Conservation (phyloP, 257 asterid genomes). For the Nicotiana benthamiana region DNA sequence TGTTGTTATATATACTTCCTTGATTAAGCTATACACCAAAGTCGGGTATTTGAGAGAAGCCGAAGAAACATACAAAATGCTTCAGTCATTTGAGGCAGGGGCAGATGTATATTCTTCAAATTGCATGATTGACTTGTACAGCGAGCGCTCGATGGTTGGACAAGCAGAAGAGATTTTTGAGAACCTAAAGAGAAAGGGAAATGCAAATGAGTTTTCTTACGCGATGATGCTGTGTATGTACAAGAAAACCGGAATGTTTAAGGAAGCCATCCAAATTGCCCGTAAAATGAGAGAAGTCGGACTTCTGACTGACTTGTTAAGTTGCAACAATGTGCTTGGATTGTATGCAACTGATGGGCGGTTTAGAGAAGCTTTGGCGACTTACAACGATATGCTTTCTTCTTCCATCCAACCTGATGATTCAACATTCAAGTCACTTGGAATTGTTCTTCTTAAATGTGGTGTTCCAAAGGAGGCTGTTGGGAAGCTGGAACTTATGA, state of each 20-base stretch:
- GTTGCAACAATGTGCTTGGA: constrained; percentile 68
- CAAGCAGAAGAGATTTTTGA: constrained; percentile 71
- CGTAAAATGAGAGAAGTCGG: constrained; percentile 65
- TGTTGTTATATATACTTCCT: constrained; percentile 50
- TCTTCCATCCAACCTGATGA: constrained; percentile 58
- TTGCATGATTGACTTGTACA: constrained; percentile 90
- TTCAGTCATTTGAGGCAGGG: constrained; percentile 36
- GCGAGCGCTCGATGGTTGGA: constrained; percentile 62
- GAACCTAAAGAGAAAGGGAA: constrained; percentile 39
- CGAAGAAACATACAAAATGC: constrained; percentile 40
- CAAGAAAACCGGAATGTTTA: constrained; percentile 62
- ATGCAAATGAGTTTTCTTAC: constrained; percentile 79
- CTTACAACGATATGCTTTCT: constrained; percentile 61
- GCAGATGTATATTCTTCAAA: constrained; percentile 70
- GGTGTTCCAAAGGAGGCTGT: constrained; percentile 67
- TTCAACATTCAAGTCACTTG: constrained; percentile 63
- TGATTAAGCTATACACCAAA: constrained; percentile 82
- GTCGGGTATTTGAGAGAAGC: constrained; percentile 83
- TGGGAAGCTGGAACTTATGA: constrained; percentile 37
- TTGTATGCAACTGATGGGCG: constrained; percentile 78
- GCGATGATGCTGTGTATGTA: constrained; percentile 98
- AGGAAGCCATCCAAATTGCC: constrained; percentile 60
- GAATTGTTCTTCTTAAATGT: constrained; percentile 59
- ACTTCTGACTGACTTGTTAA: constrained; percentile 66
- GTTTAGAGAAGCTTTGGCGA: constrained; percentile 63